Evolutionary conservation across 2,329 filamentous ascomycete species (phyloP), one percentile per base, ranked within the genome.

Genomic region (Xylaria sp.): DNA sequence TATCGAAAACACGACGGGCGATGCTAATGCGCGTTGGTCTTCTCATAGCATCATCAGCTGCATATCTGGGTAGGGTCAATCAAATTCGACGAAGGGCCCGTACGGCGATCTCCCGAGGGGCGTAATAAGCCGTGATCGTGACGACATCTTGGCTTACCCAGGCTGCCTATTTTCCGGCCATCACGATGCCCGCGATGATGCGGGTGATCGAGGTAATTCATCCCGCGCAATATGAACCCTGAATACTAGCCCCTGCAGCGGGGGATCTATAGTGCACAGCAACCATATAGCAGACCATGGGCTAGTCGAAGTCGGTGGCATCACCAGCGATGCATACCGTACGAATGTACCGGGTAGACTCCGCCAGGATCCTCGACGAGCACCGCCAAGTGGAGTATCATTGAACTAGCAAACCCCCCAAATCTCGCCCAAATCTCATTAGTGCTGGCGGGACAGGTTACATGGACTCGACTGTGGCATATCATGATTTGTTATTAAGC

Each of bases 401-500:
- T 63, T n/a, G 58, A 63, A 47, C 61, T 67, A 27, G 58, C 54
- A n/a, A 63, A 60, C 34, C 55, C 60, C 60, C 48, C 39, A 56
- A 57, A 21, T 36, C 24, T 14, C 51, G 27, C 56, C 36, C 36
- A 45, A 58, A 42, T 59, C 17, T 30, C 34, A 34, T 47, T 51
- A 48, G 60, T 60, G 48, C 63, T 45, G 63, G 59, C 47, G n/a
- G 48, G 61, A 21, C 12, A 17, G 72, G 74, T 74, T 71, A 69
- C 74, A 67, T 64, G 61, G 47, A 72, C 67, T 69, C 71, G 70
- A 67, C 68, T 72, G 67, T 71, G 65, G 65, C 65, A 57, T 64
- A 34, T 27, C n/a, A 30, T 66, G 39, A 60, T 69, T 66, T 57
- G 58, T 45, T 63, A 51, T 17, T 34, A 54, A 32, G 55, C n/a